Evolutionary conservation across 2,329 filamentous ascomycete genomes (phyloP).

Genomic region (Thielaviopsis musarum): DNA sequence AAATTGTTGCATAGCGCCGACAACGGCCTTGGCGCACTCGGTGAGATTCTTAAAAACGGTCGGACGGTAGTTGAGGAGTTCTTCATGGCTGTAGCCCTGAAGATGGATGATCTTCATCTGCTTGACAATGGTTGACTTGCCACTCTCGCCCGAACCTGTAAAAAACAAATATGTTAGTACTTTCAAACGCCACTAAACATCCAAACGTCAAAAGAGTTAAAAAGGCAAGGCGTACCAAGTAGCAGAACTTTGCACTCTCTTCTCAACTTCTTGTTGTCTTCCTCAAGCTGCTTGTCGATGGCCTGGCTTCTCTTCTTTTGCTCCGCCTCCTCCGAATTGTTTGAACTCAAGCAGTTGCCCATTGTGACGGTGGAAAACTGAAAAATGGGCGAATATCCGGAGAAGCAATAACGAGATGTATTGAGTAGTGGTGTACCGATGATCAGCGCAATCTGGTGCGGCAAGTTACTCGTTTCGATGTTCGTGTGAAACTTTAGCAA

Average conservation of each 20-base stretch:
- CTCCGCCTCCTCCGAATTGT: constrained; percentile 61
- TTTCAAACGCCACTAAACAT: neutral
- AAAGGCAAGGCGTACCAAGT: constrained; percentile 49
- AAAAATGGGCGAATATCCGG: no score
- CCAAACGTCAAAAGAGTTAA: neutral
- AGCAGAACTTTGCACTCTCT: constrained; percentile 98
- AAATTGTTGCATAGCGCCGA: constrained; percentile 83
- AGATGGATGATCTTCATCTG: constrained; percentile 99
- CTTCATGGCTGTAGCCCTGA: constrained; percentile 89
- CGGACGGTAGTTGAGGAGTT: constrained; percentile 82
- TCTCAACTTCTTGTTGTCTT: constrained; percentile 81
- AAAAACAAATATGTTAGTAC: neutral
- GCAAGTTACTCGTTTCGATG: no score
- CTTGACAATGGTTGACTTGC: constrained; percentile 98
- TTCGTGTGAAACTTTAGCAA: no score
- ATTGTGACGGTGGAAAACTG: constrained; percentile 21
- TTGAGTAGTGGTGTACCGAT: no score
- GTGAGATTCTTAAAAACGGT: constrained; percentile 98
- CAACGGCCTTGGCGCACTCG: constrained; percentile 88
- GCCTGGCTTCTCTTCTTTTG: constrained; percentile 93
- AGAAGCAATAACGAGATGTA: no score
- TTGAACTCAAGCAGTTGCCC: constrained; percentile 87
- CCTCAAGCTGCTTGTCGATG: constrained; percentile 85
- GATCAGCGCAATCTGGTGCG: no score
- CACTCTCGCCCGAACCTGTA: constrained; percentile 88